Percentiles rank a stretch among this genome's conserved stretches.
These are phyloP conservation scores for Xeromyces bisporus DNA, from an alignment of 495 filamentous ascomycete genomes.

Conservation along the genomic window DNA sequence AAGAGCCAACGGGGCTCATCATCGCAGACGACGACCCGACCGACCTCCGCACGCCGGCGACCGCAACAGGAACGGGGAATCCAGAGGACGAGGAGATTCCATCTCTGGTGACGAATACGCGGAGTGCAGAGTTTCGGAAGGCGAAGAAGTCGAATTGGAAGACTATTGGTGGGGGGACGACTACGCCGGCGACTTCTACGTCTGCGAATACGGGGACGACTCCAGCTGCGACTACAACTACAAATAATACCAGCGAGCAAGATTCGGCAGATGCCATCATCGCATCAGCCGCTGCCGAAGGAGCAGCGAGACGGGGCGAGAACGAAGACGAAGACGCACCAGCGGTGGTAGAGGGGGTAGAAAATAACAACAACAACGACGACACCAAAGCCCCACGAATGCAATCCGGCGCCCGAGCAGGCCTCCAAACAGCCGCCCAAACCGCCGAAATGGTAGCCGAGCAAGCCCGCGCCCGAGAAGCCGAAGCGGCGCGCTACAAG, in stretches of 20 bases:
- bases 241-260: conserved; percentile 35
- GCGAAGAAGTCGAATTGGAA: conserved; percentile 69
- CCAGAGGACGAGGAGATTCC: conserved; percentile 23
- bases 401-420: conserved; percentile 72
- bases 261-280: conserved; percentile 73
- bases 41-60: conserved; percentile 39
- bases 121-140: conserved; percentile 54
- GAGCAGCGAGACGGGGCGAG: conserved; percentile 18
- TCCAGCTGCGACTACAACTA: too few relatives aligned
- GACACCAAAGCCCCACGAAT: conserved; percentile 31
- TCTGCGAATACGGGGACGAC: too few relatives aligned
- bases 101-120: conserved; percentile 29
- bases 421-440: conserved; percentile 65
- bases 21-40: conserved; percentile 84
- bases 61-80: conserved; percentile 24
- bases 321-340: conserved; percentile 33
- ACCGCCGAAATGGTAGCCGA: conserved; percentile 62
- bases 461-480: conserved; percentile 37
- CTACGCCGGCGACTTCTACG: too few relatives aligned
- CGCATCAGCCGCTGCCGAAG: conserved; percentile 51
- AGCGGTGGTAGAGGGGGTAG: conserved; percentile 12
- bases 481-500: conserved; percentile 24
- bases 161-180: conserved; percentile 34
- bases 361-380: conserved; percentile 7
- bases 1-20: conserved; percentile 41